phyloP scores from a whole-genome alignment of 108 stramenopile genomes.

The Aurantiochytrium sp. region DNA sequence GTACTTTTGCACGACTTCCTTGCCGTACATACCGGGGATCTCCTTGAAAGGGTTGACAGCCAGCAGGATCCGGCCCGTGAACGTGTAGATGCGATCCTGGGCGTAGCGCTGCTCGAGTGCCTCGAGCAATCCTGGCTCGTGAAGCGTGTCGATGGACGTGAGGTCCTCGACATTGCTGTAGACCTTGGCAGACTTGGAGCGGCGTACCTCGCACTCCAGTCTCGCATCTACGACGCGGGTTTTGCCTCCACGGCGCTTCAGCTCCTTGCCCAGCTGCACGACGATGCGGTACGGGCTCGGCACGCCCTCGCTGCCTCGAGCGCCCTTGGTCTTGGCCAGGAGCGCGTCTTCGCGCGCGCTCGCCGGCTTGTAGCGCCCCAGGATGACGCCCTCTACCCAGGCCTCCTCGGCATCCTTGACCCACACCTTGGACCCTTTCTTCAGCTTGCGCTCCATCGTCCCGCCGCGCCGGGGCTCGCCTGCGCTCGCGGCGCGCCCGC shows the following conservation, averaged over 20 bases:
- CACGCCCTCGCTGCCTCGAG: neutral
- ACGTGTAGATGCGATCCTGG: conserved; percentile 40
- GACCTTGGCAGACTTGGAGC: neutral
- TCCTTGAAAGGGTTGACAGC: conserved; percentile 44
- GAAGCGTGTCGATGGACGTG: neutral
- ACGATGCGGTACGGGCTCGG: neutral
- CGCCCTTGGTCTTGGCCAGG: neutral
- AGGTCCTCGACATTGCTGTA: neutral
- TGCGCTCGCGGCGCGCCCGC: neutral
- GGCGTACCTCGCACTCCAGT: neutral
- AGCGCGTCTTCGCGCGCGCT: neutral
- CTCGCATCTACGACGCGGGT: neutral
- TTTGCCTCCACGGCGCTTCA: neutral
- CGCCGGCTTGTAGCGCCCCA: neutral
- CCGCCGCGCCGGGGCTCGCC: neutral
- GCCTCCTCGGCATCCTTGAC: neutral
- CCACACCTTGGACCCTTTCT: conserved; percentile 8
- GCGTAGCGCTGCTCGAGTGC: conserved; percentile 26
- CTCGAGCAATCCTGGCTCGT: neutral
- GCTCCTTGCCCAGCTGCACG: neutral
- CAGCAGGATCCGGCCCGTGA: conserved; percentile 39
- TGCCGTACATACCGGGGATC: neutral
- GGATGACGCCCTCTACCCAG: neutral
- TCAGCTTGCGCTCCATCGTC: conserved; percentile 15
- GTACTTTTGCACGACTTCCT: neutral